Evolutionary conservation across 495 filamentous ascomycete genomes (phyloP), one percentile per base, ranked within the genome.

Genomic region (Melanomma pulvis-pyrius): DNA sequence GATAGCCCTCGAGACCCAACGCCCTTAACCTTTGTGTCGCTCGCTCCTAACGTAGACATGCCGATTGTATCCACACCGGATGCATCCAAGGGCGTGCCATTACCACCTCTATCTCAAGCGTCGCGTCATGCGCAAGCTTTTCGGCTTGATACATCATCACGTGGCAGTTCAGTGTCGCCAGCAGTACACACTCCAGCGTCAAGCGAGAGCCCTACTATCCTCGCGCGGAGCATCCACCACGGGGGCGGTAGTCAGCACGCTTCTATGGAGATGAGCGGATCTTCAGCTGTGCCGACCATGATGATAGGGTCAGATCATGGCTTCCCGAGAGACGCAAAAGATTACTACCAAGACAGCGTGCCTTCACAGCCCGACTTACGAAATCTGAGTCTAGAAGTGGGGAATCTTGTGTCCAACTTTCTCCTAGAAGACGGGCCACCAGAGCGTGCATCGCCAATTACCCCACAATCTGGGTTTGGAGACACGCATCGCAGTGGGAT

Each of bases 341-440:
- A 15, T 6, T 44, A 44, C 17, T 51, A 29, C 19, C 48, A 51
- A n/a, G 12, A 19, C 7, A 51, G 7, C 1, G 48, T 29, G 19
- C 22, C 48, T 7, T 29, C 21, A 17, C 21, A 51, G 48, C 26
- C 48, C 15, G 48, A 51, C 19, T 25, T 51, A 21, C 24, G 22
- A 58, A 29, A 58, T 34, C 26, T 49, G n/a, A 36, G 52, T 29
- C 15, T 36, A 4, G 63, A 67, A 7, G 4, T 67, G 8, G 55
- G 39, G n/a, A 15, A 32, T 13, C 28, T 67, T 39, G 63, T 53
- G 24, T 60, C 63, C 11, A 53, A 67, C 47, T 60, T 64, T 44
- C 39, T 44, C n/a, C 50, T 53, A 21, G 30, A 22, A 26, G 61
- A 61, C 32, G 26, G 50, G 5, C 15, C 8, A 15, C 13, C 7